phyloP scores from a whole-genome alignment of 139 green algal species.

The Chlorella sp. region DNA sequence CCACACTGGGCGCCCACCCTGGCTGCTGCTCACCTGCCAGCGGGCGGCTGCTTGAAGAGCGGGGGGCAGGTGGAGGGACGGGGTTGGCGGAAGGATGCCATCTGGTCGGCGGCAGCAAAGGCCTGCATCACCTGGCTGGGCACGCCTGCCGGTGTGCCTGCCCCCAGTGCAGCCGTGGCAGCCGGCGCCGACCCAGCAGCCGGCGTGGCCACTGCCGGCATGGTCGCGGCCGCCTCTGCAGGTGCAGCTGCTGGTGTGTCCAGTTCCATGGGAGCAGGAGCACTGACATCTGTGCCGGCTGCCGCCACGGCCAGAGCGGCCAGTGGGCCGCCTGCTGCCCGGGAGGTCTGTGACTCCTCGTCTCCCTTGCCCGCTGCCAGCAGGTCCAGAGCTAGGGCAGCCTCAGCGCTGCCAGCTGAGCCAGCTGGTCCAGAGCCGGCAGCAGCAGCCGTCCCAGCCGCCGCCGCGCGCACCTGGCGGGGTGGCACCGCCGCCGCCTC shows the following conservation, averaged over 20 bases:
- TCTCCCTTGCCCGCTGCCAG: neutral
- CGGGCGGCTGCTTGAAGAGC: slow-evolving; percentile 37
- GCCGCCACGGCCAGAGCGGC: neutral
- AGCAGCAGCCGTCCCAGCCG: neutral
- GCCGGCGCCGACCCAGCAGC: neutral
- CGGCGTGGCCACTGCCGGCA: neutral
- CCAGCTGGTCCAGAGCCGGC: neutral
- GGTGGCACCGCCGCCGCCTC: neutral
- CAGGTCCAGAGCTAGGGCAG: neutral
- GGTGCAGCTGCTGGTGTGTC: neutral
- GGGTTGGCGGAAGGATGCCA: neutral
- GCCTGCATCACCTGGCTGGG: neutral
- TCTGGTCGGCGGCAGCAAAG: slow-evolving; percentile 17
- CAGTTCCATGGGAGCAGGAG: neutral
- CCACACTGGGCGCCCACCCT: too few species aligned
- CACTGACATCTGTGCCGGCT: neutral
- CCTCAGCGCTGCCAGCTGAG: neutral
- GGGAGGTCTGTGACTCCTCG: neutral
- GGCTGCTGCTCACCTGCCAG: neutral
- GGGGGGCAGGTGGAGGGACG: slow-evolving; percentile 34
- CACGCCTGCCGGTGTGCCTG: neutral
- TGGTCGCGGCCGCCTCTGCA: neutral
- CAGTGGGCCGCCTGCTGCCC: neutral
- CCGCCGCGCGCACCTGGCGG: neutral
- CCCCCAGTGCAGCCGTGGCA: neutral